Percentiles rank a stretch among this genome's conserved stretches.
phyloP scores from a whole-genome alignment of 2,329 filamentous ascomycete species.

The Aureobasidium sp. region DNA sequence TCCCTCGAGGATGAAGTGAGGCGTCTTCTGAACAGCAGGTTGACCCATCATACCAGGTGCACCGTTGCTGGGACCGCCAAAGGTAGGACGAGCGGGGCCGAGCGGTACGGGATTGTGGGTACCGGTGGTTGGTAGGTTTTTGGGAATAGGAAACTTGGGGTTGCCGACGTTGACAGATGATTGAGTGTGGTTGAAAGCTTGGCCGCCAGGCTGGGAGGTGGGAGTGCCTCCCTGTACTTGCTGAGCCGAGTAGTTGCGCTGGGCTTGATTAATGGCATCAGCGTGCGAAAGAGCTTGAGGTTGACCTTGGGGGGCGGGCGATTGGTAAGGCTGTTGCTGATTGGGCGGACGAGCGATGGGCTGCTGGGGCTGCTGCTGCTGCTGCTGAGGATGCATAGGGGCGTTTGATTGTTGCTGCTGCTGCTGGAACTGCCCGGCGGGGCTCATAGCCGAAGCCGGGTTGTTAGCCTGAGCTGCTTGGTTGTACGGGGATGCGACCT shows the following conservation, averaged over 20 bases:
- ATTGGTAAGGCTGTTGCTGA: slow-evolving; percentile 24
- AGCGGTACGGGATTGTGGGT: slow-evolving; percentile 69
- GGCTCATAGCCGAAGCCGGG: slow-evolving; percentile 7
- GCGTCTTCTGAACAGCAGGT: slow-evolving; percentile 74
- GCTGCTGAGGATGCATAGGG: slow-evolving; percentile 12
- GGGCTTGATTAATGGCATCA: slow-evolving; percentile 18
- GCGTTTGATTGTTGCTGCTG: slow-evolving; percentile 22
- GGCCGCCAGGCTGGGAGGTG: slow-evolving; percentile 18
- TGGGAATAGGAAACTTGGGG: slow-evolving; percentile 74
- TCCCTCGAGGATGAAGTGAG: slow-evolving; percentile 78
- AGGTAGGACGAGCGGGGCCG: slow-evolving; percentile 69
- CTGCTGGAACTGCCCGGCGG: slow-evolving; percentile 19
- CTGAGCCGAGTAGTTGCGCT: slow-evolving; percentile 17
- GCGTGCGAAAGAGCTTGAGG: slow-evolving; percentile 23
- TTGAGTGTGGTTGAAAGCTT: slow-evolving; percentile 16
- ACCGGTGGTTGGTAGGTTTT: slow-evolving; percentile 61
- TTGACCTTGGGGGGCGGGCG: slow-evolving; percentile 22
- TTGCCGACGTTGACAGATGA: slow-evolving; percentile 35
- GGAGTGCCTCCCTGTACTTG: slow-evolving; percentile 18
- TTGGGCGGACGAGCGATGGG: slow-evolving; percentile 13
- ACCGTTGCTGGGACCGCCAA: slow-evolving; percentile 60
- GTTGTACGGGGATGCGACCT: slow-evolving; percentile 5
- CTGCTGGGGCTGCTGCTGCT: slow-evolving; percentile 14
- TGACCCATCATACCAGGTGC: slow-evolving; percentile 80
- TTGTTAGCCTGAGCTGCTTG: slow-evolving; percentile 14